Evolutionary conservation across 2,329 filamentous ascomycete genomes (phyloP).

Genomic region (Tolypocladium ophioglossoides): DNA sequence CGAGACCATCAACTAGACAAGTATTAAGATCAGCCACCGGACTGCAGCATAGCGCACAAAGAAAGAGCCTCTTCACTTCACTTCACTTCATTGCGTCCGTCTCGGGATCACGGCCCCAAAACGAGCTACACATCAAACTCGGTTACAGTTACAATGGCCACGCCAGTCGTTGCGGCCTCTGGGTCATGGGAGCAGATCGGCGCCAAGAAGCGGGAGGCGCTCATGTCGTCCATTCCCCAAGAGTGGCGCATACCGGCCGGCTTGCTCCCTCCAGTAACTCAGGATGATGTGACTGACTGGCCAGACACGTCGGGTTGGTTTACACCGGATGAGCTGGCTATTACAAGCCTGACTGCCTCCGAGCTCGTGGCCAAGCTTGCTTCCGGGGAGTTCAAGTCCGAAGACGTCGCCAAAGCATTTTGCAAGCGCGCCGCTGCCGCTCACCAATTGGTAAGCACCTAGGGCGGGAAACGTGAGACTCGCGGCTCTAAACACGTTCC

Average conservation of each 20-base stretch:
- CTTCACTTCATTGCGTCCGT: neutral
- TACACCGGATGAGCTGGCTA: constrained; percentile 32
- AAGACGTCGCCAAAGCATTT: constrained; percentile 36
- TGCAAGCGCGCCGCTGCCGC: constrained; percentile 43
- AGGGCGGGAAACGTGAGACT: too few species aligned
- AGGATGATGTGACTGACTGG: constrained; percentile 46
- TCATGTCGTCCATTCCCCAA: constrained; percentile 39
- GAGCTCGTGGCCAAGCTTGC: constrained; percentile 28
- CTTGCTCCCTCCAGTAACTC: constrained; percentile 40
- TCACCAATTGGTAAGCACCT: constrained; percentile 42
- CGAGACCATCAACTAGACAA: neutral
- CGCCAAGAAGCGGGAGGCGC: constrained; percentile 30
- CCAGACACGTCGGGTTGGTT: constrained; percentile 50
- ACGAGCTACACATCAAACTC: too few species aligned
- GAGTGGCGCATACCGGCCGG: constrained; percentile 46
- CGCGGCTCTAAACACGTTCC: constrained; percentile 16
- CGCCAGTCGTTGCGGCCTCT: neutral
- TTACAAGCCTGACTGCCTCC: constrained; percentile 33
- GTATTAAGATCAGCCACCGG: neutral
- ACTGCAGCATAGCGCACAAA: neutral
- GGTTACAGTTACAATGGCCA: neutral
- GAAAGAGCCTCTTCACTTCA: neutral
- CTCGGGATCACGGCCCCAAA: too few species aligned
- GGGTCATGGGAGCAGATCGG: constrained; percentile 29
- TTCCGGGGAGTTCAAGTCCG: constrained; percentile 23